Evolutionary conservation across 441 rosid species (phyloP), one percentile per base, ranked within the genome.

Genomic region (Brassica hybrid): DNA sequence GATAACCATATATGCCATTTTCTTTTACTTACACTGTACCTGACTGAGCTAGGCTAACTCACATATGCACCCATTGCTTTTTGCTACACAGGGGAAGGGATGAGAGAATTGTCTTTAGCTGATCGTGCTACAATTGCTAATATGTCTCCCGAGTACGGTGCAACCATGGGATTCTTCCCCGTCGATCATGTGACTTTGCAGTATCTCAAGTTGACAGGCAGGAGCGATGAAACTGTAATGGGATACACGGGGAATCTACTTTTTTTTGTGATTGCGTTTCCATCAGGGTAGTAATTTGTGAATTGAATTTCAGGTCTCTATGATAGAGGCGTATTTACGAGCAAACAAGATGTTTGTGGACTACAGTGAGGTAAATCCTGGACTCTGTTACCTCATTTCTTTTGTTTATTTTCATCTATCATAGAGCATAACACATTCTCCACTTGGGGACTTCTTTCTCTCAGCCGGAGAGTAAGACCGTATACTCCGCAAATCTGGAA

Each of bases 141-240:
- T 82, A 94, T 92, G 98, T 94, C 97, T 80, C 98, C 97, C 2
- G 98, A 94, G 82, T 94, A 94, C 65, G 96, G 98, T 82, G 97
- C 98, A 76, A 92, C 97, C 70, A 94, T 94, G 98, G 98, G 97
- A 59, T 94, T 94, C 87, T 94, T 94, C 79, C 98, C 98, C 25
- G 97, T 94, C 78, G 97, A 94, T 82, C 91, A 89, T 82, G 92
- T 92, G 67, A 92, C 98, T 18, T 81, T 94, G 78, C 94, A 90
- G 48, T 94, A 94, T 83, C 88, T 94, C 71, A 88, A 77, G 84
- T 75, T 94, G 80, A 94, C 96, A 13, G 96, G 98, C 74, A 88
- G 97, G 85, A 92, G 90, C 76, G 93, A 84, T 68, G 94, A 94
- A 69, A 90, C 90, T 63, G 97, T 91, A 79, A 81, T 92, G 74